Base-by-base conservation (phyloP, 257 asterid genomes). In the Avicennia marina region DNA sequence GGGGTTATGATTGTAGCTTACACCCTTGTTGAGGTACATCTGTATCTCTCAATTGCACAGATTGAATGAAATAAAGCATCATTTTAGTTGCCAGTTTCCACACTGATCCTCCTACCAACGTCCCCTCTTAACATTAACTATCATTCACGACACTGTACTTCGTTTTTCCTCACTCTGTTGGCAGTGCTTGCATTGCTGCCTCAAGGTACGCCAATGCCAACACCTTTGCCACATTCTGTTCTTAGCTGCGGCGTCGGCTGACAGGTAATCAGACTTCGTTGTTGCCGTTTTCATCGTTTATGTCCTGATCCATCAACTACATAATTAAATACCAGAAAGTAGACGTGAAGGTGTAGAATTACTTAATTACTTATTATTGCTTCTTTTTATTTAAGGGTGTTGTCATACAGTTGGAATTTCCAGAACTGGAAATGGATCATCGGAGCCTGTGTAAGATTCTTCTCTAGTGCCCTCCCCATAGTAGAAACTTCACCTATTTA, bases 211-310 rank as follows among this genome's bases (percentile, higher is more conserved):
- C 95, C 19, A 90, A 96, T 53, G 98, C 98, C n/a, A 42, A 90
- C 96, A 72, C 96, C 96, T 2, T 36, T 70, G 39, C 98, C 98
- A n/a, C 94, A 86, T 57, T 85, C 98, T 47, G 79, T 91, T 68
- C 90, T 87, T 20, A 87, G 98, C 70, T 95, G 96, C 17, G 98
- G 98, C n/a, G 72, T 87, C 20, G 96, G 96, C 53, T 87, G 96
- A 96, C 98, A 87, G 95, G 97, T 90, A 73, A 67, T 25, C n/a
- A 5, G 38, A 16, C 48, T 39, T 18, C 8, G 2, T 21, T 9
- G 21, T 32, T 53, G 38, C 12, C 17, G 18, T 12, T 18, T 58
- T 10, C n/a, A 7, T 56, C 38, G 32, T 55, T 29, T 15, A 11
- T 3, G 21, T 50, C 32, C 3, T n/a, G 42, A 31, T 12, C 32